phyloP scores from a whole-genome alignment of 441 rosid species.

The Pelargonium fulgidum region DNA sequence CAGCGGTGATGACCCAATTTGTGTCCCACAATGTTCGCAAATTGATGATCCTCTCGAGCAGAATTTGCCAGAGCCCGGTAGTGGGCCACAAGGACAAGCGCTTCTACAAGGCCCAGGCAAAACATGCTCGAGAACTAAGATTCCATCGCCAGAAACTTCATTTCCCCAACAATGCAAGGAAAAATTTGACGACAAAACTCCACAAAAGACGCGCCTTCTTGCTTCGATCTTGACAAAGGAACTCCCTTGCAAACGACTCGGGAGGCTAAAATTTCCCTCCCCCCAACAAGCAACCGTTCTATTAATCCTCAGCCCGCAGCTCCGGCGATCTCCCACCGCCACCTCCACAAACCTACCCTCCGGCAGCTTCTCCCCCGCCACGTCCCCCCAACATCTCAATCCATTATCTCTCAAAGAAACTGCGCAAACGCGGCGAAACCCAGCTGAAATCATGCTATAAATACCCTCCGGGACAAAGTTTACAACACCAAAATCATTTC shows the following conservation, averaged over 20 bases:
- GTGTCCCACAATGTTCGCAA: background rate
- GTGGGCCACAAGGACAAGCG: background rate
- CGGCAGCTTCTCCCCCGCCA: rapidly evolving
- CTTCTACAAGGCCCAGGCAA: constrained; percentile 18
- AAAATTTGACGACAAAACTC: background rate
- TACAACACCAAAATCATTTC: background rate
- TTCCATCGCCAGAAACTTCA: background rate
- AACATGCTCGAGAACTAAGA: constrained; percentile 14
- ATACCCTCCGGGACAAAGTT: background rate
- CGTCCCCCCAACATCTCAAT: constrained; percentile 19
- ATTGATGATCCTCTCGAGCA: background rate
- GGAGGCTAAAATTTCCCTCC: constrained; percentile 8
- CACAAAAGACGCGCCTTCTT: constrained; percentile 16
- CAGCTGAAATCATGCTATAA: constrained; percentile 11
- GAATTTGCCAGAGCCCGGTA: background rate
- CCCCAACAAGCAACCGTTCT: constrained; percentile 21
- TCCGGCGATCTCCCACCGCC: constrained; percentile 22
- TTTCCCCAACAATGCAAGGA: constrained; percentile 22
- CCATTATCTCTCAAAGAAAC: background rate
- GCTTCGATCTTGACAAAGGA: constrained; percentile 11
- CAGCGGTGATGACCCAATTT: no score
- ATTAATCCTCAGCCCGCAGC: constrained; percentile 10
- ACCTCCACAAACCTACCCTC: background rate
- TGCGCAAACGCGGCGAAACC: constrained; percentile 18
- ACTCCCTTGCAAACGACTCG: background rate